Conservation (phyloP, 495 filamentous ascomycete species). For the Pseudomonodictys pantanalensis region DNA sequence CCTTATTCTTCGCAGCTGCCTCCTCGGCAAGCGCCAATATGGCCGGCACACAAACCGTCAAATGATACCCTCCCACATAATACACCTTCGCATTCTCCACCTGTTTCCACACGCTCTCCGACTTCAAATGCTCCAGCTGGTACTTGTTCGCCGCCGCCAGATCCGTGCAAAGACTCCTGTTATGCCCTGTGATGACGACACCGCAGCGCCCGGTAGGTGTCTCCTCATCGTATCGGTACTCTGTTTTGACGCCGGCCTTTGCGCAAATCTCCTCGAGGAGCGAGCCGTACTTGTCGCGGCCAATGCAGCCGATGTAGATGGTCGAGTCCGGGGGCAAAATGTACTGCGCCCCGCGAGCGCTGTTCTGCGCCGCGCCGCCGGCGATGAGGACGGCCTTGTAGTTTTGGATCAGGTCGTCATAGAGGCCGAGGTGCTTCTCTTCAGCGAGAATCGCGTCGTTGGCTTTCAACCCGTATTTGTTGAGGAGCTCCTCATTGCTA, state of each 20-base stretch:
- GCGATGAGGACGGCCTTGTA: constrained; percentile 90
- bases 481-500: constrained; percentile 72
- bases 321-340: constrained; percentile 82
- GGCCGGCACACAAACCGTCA: constrained; percentile 86
- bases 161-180: constrained; percentile 92
- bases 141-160: constrained; percentile 96
- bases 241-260: constrained; percentile 80
- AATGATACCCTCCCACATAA: constrained; percentile 90
- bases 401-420: constrained; percentile 85
- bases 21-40: constrained; percentile 85
- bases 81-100: constrained; percentile 83
- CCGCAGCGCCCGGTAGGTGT: constrained; percentile 88
- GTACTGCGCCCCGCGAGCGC: constrained; percentile 93
- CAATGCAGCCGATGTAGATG: constrained; percentile 89
- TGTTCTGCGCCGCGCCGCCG: constrained; percentile 97
- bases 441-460: constrained; percentile 98
- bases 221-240: constrained; percentile 84
- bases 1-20: constrained; percentile 83
- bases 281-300: constrained; percentile 85
- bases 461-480: constrained; percentile 88
- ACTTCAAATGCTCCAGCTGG: constrained; percentile 89
- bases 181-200: constrained; percentile 92
- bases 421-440: constrained; percentile 80
- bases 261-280: constrained; percentile 76
- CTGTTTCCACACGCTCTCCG: constrained; percentile 82